Evolutionary conservation across 2,329 filamentous ascomycete genomes (phyloP), one percentile per base, ranked within the genome.

Genomic region (Cytospora piceae): DNA sequence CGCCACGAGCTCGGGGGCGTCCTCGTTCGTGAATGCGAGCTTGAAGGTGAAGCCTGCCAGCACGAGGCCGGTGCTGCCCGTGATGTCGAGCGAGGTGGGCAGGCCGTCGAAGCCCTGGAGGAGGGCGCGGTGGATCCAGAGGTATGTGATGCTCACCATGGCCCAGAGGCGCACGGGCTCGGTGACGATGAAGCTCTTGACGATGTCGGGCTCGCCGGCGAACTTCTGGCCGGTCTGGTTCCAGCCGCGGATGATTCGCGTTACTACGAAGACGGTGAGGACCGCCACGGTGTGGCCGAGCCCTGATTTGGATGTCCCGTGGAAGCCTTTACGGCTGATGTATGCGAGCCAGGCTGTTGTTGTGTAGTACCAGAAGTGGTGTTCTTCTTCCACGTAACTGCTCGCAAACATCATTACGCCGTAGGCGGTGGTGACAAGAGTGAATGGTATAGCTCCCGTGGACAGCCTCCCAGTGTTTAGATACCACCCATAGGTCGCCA

Each of bases 171-270:
- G 73, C 32, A 81, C 75, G 2, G 88, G 87, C 64, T 92, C 84
- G 0, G 83, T 79, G 20, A 84, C 79, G 62, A 96, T 81, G 73
- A 92, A 90, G 6, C 77, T 81, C 66, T 90, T 92, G 68, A 91
- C 91, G 55, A 98, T 91, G 73, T 98, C 95, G 31, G 93, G 87
- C 49, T 90, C 90, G n/a, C 94, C 94, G 1, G 95, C 90, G 72
- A 93, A 94, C 76, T 99, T 99, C 74, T 98, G 94, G 5, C 95
- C 95, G 0, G 95, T 98, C 76, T 98, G 95, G 73, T 98, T 98
- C 94, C 94, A 99, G 64, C 90, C 85, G 53, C 92, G 82, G 46
- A 88, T 80, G 2, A 96, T 72, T 42, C 94, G 86, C 61, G 92
- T 84, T 9, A 86, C 78, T 1, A 83, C 72, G 9, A 94, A 80